phyloP scores from a whole-genome alignment of 208 protist genomes.

The Leishmania gerbilli region DNA sequence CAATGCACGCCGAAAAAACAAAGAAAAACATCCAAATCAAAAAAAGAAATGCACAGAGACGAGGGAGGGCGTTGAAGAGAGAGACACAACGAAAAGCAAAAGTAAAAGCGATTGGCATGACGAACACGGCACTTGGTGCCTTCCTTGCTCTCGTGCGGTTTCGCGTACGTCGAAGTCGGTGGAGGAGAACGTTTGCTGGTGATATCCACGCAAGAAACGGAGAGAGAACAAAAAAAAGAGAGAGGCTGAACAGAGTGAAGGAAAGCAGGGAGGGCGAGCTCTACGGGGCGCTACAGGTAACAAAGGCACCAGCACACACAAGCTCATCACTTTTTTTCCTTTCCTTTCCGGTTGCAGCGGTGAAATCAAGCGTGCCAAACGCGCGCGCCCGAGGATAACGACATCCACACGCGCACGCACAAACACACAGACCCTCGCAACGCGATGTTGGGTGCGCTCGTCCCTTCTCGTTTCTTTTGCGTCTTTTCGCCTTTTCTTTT shows the following conservation, averaged over 20 bases:
- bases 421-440: background rate
- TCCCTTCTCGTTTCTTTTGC: background rate
- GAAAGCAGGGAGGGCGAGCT: background rate
- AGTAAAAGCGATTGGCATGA: background rate
- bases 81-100: background rate
- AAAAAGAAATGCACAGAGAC: background rate
- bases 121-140: background rate
- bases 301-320: background rate
- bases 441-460: background rate
- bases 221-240: background rate
- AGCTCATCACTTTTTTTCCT: background rate
- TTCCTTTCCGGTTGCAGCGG: background rate
- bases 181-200: background rate
- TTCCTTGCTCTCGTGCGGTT: background rate
- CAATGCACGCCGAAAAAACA: background rate
- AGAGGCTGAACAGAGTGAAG: slow-evolving; percentile 17
- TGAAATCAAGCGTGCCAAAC: background rate
- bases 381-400: background rate
- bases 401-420: background rate
- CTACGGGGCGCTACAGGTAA: background rate
- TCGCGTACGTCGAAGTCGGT: background rate
- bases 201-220: background rate
- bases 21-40: background rate
- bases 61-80: background rate
- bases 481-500: background rate